These are phyloP conservation scores for Edaphochlamys debaryana DNA, from an alignment of 139 green algal genomes.

Conservation along the genomic window DNA sequence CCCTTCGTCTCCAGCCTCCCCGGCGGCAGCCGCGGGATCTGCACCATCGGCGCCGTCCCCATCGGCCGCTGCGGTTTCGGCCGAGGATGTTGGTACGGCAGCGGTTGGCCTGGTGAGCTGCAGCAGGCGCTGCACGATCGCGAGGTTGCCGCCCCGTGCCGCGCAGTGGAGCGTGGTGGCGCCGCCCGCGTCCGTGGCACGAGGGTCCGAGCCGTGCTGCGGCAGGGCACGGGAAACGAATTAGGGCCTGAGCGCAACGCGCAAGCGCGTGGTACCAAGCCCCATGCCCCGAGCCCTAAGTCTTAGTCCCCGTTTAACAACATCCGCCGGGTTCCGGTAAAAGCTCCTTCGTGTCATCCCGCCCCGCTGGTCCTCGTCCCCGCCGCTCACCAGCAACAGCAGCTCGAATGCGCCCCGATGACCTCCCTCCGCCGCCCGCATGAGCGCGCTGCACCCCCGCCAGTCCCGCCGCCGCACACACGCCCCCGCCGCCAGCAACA, in stretches of 20 bases:
- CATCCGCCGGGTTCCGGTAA: too few relatives aligned
- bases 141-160: conserved; percentile 24
- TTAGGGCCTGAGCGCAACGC: not conserved
- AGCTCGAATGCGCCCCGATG: conserved; percentile 28
- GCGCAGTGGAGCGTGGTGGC: conserved; percentile 23
- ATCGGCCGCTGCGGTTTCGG: too few relatives aligned
- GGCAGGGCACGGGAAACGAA: not conserved
- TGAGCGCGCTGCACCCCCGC: conserved; percentile 15
- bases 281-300: too few relatives aligned
- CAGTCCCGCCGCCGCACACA: not conserved
- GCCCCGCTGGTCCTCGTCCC: too few relatives aligned
- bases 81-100: too few relatives aligned
- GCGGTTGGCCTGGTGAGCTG: too few relatives aligned
- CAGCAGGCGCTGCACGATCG: conserved; percentile 21
- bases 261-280: too few relatives aligned
- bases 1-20: not conserved
- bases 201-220: conserved; percentile 27
- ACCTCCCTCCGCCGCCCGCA: conserved; percentile 35
- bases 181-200: conserved; percentile 8
- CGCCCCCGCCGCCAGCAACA: conserved; percentile 28
- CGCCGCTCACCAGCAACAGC: conserved; percentile 36
- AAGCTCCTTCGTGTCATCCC: too few relatives aligned
- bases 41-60: too few relatives aligned
- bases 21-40: too few relatives aligned
- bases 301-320: too few relatives aligned